phyloP scores from a whole-genome alignment of 257 asterid species.

The Thymus quinquecostatus region DNA sequence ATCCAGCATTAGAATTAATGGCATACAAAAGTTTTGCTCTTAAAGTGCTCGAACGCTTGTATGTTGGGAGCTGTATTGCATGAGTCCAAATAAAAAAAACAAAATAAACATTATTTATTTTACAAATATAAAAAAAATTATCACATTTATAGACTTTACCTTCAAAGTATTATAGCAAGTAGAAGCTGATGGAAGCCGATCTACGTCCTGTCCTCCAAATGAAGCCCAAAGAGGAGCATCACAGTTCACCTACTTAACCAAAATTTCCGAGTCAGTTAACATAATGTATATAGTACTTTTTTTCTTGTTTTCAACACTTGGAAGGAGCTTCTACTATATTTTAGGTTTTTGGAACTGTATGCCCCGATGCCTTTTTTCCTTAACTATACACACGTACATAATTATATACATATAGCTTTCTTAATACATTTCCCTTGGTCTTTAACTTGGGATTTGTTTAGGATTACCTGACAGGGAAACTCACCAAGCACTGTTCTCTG shows the following conservation, averaged over 20 bases:
- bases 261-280: conserved; percentile 29
- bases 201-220: conserved; percentile 97
- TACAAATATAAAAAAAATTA: not conserved
- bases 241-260: conserved; percentile 64
- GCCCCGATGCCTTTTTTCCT: not conserved
- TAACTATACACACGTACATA: not conserved
- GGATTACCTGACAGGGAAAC: not conserved
- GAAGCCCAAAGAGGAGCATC: conserved; percentile 88
- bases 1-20: conserved; percentile 94
- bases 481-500: not conserved
- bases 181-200: conserved; percentile 98
- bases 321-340: not conserved
- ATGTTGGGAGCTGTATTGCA: conserved; percentile 86
- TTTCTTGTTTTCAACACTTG: conserved; percentile 22
- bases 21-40: conserved; percentile 90
- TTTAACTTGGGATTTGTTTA: not conserved
- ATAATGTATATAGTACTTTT: not conserved
- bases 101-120: conserved; percentile 16
- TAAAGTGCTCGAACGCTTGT: conserved; percentile 81
- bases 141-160: conserved; percentile 46
- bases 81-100: conserved; percentile 16
- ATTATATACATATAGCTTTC: not conserved
- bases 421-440: not conserved
- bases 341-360: not conserved
- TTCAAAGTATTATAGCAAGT: conserved; percentile 94